A percentile compares a stretch with the other conserved stretches of the same genome.
phyloP scores from a whole-genome alignment of 2,329 filamentous ascomycete species.

The Colletotrichum graminicola region DNA sequence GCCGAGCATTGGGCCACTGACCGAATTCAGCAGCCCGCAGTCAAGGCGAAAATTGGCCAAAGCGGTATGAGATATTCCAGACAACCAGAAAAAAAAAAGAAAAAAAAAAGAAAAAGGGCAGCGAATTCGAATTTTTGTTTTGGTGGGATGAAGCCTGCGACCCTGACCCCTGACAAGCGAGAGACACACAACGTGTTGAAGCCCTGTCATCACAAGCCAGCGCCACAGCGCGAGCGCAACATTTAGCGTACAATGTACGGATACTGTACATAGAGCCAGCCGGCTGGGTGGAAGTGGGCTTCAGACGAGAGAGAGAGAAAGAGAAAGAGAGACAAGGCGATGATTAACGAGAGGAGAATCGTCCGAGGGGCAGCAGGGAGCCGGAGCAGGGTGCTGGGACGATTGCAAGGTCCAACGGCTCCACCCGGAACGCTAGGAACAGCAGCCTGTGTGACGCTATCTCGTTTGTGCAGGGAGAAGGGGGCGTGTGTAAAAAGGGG shows the following conservation, averaged over 20 bases:
- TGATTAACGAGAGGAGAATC: conserved; percentile 9
- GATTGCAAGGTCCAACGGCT: conserved; percentile 12
- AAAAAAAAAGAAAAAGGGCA: neutral
- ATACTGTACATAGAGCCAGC: conserved; percentile 14
- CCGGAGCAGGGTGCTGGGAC: conserved; percentile 16
- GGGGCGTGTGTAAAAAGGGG: conserved; percentile 25
- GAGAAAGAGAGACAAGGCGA: conserved; percentile 5
- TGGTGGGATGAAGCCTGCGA: conserved; percentile 31
- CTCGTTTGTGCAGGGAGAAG: conserved; percentile 39
- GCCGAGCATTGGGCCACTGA: conserved; percentile 10
- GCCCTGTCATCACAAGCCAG: conserved; percentile 39
- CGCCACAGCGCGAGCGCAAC: conserved; percentile 18
- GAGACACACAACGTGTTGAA: conserved; percentile 28
- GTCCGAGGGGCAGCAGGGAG: conserved; percentile 19
- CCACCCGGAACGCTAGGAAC: conserved; percentile 42
- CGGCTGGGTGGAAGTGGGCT: conserved; percentile 33
- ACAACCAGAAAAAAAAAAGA: neutral
- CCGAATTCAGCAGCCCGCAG: conserved; percentile 22
- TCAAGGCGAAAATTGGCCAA: neutral
- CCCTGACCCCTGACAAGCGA: conserved; percentile 32
- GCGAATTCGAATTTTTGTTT: neutral
- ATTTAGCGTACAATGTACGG: too few relatives aligned
- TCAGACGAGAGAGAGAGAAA: conserved; percentile 10
- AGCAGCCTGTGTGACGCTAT: conserved; percentile 41
- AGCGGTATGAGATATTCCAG: conserved; percentile 13